Evolutionary conservation across 345 rosid genomes (phyloP), one percentile per base, ranked within the genome.

Genomic region (Lepidium didymum): DNA sequence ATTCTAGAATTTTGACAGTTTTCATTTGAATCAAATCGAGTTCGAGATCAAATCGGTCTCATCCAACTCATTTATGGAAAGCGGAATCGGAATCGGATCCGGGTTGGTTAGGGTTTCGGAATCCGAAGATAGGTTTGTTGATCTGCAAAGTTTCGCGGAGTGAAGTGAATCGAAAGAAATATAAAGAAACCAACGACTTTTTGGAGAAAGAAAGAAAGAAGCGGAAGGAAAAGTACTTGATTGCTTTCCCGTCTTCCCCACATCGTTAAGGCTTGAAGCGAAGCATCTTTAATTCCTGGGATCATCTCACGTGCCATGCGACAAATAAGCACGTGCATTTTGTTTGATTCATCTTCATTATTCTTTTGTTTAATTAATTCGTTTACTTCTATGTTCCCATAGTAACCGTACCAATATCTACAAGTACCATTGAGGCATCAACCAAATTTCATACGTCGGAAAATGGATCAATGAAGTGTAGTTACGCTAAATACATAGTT

Each of bases 301-400:
- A 33, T 45, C 69, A 25, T 5, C 31, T 53, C 75, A 72, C 76
- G 76, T 72, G 76, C 49, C 58, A 64, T 36, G 7, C 9, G 33
- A 34, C 56, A 36, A 44, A 44, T 29, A 45, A 44, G 7, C 76
- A 72, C 71, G 76, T 55, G 76, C 63, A 8, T 25, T 23, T 15
- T 54, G 40, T 2, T 3, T 3, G 27, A 1, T 13, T 13, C 16
- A 15, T 25, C 56, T 27, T 27, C 31, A 27, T 27, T 27, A 27
- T 27, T 27, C 31, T 27, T 27, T 27, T 27, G 6, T 27, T 27
- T 27, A 27, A 25, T 25, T 25, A 27, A 25, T 25, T 25, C 21
- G 21, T 19, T 19, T 19, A 25, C 27, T 25, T 27, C 31, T 29
- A 29, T 29, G 33, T 5, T 29, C 6, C 33, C 33, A 29, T 29